Conservation (phyloP, 495 filamentous ascomycete genomes). For the Wilcoxina mikolae region DNA sequence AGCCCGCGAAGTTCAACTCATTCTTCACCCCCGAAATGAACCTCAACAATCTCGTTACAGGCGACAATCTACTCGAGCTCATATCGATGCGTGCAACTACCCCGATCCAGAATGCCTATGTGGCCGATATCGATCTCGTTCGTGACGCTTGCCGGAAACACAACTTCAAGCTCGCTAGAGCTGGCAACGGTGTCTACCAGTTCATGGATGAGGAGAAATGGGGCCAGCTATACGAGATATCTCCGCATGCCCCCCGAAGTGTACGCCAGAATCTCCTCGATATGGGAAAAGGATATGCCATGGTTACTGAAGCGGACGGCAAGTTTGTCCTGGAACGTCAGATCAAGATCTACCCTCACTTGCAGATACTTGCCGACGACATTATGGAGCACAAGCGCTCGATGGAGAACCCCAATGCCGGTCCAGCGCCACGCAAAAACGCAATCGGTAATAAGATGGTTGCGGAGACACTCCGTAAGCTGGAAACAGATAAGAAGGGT, state of each 20-base stretch:
- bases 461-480: background rate
- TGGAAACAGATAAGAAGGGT: background rate
- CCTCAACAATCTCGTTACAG: background rate
- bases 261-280: background rate
- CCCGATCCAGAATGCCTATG: background rate
- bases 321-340: constrained; percentile 13
- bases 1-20: background rate
- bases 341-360: constrained; percentile 2
- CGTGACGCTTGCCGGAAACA: background rate
- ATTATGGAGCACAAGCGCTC: constrained; percentile 11
- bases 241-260: background rate
- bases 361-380: constrained; percentile 8
- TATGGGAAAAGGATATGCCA: constrained; percentile 5
- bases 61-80: constrained; percentile 3
- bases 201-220: constrained; percentile 10
- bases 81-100: constrained; percentile 8
- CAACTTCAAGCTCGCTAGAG: background rate
- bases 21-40: constrained; percentile 12
- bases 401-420: constrained; percentile 4
- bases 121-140: background rate
- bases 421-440: background rate
- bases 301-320: constrained; percentile 12
- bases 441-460: background rate
- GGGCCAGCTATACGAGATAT: constrained; percentile 1
- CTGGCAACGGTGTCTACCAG: background rate